Percentiles rank a stretch among this genome's conserved stretches.
Evolutionary conservation across 2,329 filamentous ascomycete genomes (phyloP).

Genomic region (Immersiporthe knoxdaviesiana): DNA sequence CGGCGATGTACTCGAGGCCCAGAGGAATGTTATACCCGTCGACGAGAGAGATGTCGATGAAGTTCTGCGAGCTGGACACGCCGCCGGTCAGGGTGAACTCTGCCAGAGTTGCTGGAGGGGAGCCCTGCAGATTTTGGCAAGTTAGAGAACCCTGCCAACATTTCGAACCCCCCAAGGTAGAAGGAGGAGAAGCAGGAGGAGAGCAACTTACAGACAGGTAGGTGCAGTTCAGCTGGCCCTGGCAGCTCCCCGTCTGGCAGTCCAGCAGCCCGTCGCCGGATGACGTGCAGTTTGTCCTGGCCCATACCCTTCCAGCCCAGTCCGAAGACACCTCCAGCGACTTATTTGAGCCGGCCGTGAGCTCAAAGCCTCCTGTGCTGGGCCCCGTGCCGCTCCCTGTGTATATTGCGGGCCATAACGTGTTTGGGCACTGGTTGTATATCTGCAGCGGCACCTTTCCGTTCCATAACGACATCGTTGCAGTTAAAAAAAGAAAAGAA

Average conservation of each 20-base stretch:
- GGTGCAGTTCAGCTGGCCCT: constrained; percentile 57
- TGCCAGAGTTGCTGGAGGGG: constrained; percentile 74
- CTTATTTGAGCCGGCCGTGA: constrained; percentile 60
- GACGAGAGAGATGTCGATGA: constrained; percentile 84
- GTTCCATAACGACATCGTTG: constrained; percentile 28
- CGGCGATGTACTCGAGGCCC: constrained; percentile 56
- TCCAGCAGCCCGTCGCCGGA: constrained; percentile 55
- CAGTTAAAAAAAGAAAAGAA: neutral
- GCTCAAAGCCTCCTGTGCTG: constrained; percentile 68
- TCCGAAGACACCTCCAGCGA: constrained; percentile 69
- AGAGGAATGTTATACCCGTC: constrained; percentile 83
- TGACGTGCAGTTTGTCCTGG: constrained; percentile 81
- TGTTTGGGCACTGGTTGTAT: constrained; percentile 71
- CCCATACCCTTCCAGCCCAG: constrained; percentile 85
- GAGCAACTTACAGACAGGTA: constrained; percentile 20
- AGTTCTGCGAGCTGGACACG: constrained; percentile 63
- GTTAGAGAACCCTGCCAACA: neutral
- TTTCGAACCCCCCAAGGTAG: neutral
- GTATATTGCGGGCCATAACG: constrained; percentile 75
- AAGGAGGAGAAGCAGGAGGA: neutral
- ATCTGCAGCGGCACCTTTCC: constrained; percentile 63
- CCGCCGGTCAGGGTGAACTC: constrained; percentile 79
- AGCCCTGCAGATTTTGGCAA: constrained; percentile 56
- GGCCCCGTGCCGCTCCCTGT: constrained; percentile 74
- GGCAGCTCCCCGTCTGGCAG: constrained; percentile 52